Evolutionary conservation across 148 eudicot species (phyloP).

Genomic region (Diospyros lotus): DNA sequence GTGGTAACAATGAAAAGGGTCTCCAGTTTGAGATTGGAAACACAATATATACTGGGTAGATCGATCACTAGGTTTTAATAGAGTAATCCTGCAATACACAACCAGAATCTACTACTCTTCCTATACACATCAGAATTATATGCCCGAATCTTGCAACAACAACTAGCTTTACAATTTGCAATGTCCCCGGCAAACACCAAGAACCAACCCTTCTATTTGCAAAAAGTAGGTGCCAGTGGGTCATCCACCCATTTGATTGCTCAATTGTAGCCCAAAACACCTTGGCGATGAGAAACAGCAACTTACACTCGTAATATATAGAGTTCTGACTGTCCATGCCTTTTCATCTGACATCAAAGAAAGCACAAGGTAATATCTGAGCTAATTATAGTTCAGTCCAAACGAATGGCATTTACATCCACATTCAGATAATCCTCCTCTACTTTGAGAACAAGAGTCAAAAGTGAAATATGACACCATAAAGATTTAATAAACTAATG

Average conservation of each 20-base stretch:
- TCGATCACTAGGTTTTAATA: neutral
- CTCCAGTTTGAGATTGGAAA: neutral
- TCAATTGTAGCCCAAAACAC: neutral
- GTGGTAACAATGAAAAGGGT: neutral
- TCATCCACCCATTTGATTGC: slow-evolving; percentile 4
- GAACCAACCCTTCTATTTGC: neutral
- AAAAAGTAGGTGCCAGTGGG: neutral
- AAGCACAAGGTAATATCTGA: slow-evolving; percentile 3
- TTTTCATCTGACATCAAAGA: neutral
- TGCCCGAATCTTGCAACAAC: too few relatives aligned
- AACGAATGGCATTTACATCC: neutral
- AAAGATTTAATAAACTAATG: neutral
- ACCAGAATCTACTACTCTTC: neutral
- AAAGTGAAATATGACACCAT: neutral
- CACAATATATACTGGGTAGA: neutral
- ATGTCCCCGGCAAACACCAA: neutral
- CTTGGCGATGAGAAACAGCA: neutral
- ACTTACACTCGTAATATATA: slow-evolving; percentile 3
- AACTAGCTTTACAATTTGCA: too few relatives aligned
- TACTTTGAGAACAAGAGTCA: neutral
- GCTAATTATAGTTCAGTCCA: neutral
- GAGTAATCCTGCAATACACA: neutral
- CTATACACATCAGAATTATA: neutral
- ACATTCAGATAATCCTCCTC: neutral
- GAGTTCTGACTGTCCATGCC: neutral